phyloP scores from a whole-genome alignment of 208 protist species.

The Trypanosomatidae sp. region DNA sequence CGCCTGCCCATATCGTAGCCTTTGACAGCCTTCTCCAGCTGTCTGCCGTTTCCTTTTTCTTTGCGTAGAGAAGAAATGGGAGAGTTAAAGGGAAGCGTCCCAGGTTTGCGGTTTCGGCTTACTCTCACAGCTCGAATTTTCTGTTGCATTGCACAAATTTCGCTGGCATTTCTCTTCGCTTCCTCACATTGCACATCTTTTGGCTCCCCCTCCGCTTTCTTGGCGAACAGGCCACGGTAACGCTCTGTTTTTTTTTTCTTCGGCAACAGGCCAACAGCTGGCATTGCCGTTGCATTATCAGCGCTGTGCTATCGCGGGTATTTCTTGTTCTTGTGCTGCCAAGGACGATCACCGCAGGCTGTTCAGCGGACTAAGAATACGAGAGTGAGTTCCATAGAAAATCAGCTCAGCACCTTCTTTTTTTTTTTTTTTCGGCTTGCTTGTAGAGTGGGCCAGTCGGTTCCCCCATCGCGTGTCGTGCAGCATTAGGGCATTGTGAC shows the following conservation, averaged over 20 bases:
- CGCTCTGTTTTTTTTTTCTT: constrained; percentile 10
- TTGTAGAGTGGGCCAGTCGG: not conserved
- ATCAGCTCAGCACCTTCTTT: not conserved
- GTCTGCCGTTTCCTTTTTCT: not conserved
- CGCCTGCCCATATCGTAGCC: not conserved
- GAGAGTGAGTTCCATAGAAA: not conserved
- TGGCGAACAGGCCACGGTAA: not conserved
- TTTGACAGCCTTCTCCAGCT: not conserved
- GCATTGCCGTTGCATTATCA: not conserved
- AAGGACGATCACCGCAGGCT: not conserved
- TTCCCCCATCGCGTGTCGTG: not conserved
- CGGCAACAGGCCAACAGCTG: constrained; percentile 9
- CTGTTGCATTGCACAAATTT: not conserved
- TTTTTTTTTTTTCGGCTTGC: not conserved
- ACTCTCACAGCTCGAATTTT: not conserved
- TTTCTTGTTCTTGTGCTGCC: not conserved
- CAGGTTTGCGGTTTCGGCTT: not conserved
- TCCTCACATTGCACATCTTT: not conserved
- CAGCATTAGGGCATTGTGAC: not conserved
- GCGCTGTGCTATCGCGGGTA: not conserved
- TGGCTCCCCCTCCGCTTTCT: constrained; percentile 7
- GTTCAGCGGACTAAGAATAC: not conserved
- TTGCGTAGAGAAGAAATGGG: not conserved
- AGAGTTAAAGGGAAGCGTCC: not conserved
- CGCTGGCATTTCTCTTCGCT: not conserved